Evolutionary conservation across 805 yeast genomes (phyloP).

Genomic region (Suhomyces emberorum): DNA sequence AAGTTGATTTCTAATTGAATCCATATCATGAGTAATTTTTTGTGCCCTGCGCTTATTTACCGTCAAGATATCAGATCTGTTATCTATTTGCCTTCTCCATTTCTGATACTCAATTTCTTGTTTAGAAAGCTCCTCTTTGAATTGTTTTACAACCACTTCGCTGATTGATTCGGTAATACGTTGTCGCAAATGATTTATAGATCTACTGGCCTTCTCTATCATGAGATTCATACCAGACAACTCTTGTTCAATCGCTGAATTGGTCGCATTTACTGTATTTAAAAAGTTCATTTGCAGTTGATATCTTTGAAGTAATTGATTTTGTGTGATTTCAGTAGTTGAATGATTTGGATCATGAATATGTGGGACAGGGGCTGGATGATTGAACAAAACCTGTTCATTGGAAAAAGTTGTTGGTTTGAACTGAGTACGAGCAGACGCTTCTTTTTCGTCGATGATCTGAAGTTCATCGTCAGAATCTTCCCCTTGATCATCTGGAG

Average conservation of each 20-base stretch:
- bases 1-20: neutral
- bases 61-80: neutral
- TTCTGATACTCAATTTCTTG: conserved; percentile 6
- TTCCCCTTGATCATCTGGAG: neutral
- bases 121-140: neutral
- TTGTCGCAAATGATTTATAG: conserved; percentile 1
- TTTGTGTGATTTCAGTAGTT: conserved; percentile 1
- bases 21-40: neutral
- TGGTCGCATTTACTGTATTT: neutral
- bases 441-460: conserved; percentile 9
- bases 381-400: conserved; percentile 3
- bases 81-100: neutral
- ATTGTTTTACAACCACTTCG: neutral
- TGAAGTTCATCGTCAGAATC: conserved; percentile 12
- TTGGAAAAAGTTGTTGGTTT: conserved; percentile 11
- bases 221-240: neutral
- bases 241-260: neutral
- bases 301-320: conserved; percentile 7
- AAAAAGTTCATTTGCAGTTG: conserved; percentile 1
- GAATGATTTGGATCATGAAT: conserved; percentile 5
- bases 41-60: neutral
- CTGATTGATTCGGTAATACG: neutral
- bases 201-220: neutral
- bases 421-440: conserved; percentile 7
- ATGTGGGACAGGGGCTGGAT: conserved; percentile 9